phyloP scores from a whole-genome alignment of 2,329 filamentous ascomycete species.

The Tolypocladium paradoxum region DNA sequence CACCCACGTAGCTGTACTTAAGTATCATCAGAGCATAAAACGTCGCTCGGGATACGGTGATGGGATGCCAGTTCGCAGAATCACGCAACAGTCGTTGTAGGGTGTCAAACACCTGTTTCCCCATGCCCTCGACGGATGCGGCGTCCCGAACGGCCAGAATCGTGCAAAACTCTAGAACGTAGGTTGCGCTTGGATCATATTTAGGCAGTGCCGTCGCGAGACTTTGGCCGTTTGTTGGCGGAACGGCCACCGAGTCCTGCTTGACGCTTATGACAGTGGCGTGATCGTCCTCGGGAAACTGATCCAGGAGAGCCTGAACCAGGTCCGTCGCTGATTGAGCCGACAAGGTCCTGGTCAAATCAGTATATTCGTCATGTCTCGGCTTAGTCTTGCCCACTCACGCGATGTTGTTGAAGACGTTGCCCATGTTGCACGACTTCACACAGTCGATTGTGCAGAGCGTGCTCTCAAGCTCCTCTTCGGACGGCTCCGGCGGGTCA shows the following conservation, averaged over 20 bases:
- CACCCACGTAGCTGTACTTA: conserved; percentile 70
- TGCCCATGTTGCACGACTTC: conserved; percentile 74
- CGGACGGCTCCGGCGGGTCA: conserved; percentile 92
- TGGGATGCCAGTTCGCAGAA: conserved; percentile 64
- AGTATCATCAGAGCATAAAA: conserved; percentile 81
- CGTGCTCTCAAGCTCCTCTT: conserved; percentile 93
- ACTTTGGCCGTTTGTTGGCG: conserved; percentile 42
- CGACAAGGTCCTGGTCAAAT: conserved; percentile 24
- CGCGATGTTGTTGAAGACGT: conserved; percentile 74
- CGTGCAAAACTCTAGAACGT: conserved; percentile 84
- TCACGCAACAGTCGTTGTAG: conserved; percentile 77
- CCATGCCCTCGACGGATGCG: conserved; percentile 60
- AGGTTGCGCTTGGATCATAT: conserved; percentile 82
- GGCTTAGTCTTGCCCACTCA: conserved; percentile 29
- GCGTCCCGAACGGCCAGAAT: conserved; percentile 67
- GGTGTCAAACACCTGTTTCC: conserved; percentile 68
- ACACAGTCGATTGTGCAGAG: conserved; percentile 91
- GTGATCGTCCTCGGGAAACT: conserved; percentile 74
- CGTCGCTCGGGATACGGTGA: conserved; percentile 72
- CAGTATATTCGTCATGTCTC: not conserved
- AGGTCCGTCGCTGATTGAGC: conserved; percentile 18
- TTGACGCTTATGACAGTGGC: conserved; percentile 81
- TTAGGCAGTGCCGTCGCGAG: conserved; percentile 32
- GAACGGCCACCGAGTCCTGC: conserved; percentile 60
- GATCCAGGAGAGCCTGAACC: conserved; percentile 63